Percentiles rank a stretch among this genome's conserved stretches.
Evolutionary conservation across 1,284 basidiomycete genomes (phyloP).

Genomic region (Tetrapyrgos nigripes): DNA sequence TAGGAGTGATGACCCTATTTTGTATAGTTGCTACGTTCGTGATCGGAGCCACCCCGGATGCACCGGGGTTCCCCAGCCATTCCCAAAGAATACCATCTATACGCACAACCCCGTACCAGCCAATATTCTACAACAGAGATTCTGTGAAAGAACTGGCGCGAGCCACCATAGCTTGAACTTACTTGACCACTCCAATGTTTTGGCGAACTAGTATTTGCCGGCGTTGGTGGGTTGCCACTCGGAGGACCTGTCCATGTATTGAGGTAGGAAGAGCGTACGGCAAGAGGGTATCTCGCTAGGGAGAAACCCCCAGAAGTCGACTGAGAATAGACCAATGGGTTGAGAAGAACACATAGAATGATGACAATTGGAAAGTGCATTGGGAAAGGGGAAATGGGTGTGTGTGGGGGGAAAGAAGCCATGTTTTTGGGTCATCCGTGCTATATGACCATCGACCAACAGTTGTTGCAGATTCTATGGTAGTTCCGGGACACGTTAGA

Average conservation of each 20-base stretch:
- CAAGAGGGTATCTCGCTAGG: slow-evolving; percentile 36
- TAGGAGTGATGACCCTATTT: slow-evolving; percentile 28
- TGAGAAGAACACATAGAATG: no score
- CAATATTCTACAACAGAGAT: slow-evolving; percentile 22
- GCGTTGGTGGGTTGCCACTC: slow-evolving; percentile 7
- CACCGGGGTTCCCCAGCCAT: slow-evolving; percentile 11
- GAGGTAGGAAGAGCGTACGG: slow-evolving; percentile 42
- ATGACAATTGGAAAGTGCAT: no score
- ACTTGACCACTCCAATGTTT: slow-evolving; percentile 11
- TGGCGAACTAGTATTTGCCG: slow-evolving; percentile 17
- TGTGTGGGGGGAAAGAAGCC: no score
- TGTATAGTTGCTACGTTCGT: slow-evolving; percentile 16
- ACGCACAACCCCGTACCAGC: slow-evolving; percentile 33
- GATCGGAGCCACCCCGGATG: not conserved
- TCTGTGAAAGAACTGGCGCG: not conserved
- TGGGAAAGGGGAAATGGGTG: no score
- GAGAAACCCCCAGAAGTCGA: no score
- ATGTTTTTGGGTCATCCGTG: no score
- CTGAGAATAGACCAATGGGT: no score
- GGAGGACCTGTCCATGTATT: slow-evolving; percentile 28
- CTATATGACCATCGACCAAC: no score
- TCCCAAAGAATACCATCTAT: slow-evolving; percentile 33
- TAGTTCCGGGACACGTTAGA: no score
- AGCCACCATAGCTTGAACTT: not conserved
- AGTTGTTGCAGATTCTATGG: no score